These are phyloP conservation scores for Stemphylium vesicarium DNA, from an alignment of 2,329 filamentous ascomycete genomes.

Conservation along the genomic window DNA sequence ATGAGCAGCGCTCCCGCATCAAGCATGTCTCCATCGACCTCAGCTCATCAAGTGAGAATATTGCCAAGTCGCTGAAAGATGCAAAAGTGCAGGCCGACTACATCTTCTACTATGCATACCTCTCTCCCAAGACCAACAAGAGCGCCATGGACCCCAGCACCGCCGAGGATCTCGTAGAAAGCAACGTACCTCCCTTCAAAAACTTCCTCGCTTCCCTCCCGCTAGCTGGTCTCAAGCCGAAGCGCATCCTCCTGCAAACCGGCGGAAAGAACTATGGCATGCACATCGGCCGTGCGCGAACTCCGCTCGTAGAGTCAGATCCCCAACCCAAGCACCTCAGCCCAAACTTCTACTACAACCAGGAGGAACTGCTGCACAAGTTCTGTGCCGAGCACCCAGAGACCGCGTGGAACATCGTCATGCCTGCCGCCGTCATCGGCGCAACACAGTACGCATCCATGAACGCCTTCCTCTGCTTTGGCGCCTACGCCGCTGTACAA, in stretches of 20 bases:
- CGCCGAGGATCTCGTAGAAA: constrained; percentile 11
- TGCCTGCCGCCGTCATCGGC: constrained; percentile 13
- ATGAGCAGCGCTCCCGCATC: constrained; percentile 15
- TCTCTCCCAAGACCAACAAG: constrained; percentile 10
- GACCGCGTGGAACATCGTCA: constrained; percentile 15
- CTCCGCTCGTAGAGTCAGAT: constrained; percentile 19
- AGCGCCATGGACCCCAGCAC: constrained; percentile 11
- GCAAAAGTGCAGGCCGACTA: constrained; percentile 4
- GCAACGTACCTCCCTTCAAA: constrained; percentile 15
- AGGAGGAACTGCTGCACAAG: constrained; percentile 13
- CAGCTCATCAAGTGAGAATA: constrained; percentile 2
- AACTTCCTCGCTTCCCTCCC: constrained; percentile 14
- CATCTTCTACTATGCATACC: constrained; percentile 24
- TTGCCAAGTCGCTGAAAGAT: constrained; percentile 11
- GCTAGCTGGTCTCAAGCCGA: constrained; percentile 10
- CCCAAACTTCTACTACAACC: constrained; percentile 23
- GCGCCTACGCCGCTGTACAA: constrained; percentile 16
- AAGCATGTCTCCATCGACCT: constrained; percentile 20
- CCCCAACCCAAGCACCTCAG: constrained; percentile 19
- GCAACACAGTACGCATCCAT: constrained; percentile 13
- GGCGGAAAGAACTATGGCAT: constrained; percentile 21
- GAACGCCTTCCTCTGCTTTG: constrained; percentile 15
- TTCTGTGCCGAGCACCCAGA: constrained; percentile 12
- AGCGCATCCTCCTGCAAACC: constrained; percentile 20
- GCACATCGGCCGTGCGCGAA: constrained; percentile 17